Evolutionary conservation across 2,329 filamentous ascomycete species (phyloP), one percentile per base, ranked within the genome.

Genomic region (Cordyceps militaris): DNA sequence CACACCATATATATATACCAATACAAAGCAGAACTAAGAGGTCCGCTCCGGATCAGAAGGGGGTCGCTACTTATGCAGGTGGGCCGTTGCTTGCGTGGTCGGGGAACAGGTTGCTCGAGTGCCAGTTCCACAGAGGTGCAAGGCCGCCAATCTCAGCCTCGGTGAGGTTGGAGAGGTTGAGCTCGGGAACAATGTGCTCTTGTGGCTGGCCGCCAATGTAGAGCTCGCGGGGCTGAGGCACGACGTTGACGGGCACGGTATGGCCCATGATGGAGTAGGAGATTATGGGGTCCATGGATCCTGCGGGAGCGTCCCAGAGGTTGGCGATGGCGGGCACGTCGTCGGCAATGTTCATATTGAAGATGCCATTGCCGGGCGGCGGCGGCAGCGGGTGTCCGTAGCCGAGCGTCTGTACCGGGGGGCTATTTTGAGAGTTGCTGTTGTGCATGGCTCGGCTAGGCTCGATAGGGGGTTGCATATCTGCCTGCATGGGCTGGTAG

Each of bases 71-170:
- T n/a, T 47, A 30, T 4, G 34, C 21, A 26, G 28, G 16, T 8
- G 42, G 42, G 32, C 53, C 53, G 32, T 23, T 48, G 7, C 38
- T 38, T 16, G 42, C 65, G 74, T 46, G 21, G 47, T 46, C 56
- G 6, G 28, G 49, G 23, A 58, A 58, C 11, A 65, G 23, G 23
- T 65, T 65, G 40, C 46, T 60, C 26, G 63, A 64, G 44, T 65
- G 64, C 64, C 64, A 65, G 28, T 26, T 61, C 64, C 64, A 65
- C 1, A 65, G 51, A 1, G 64, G 64, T 9, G 64, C 64, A 2
- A 65, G 60, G 14, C 63, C 63, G 11, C 64, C 64, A 16, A 65
- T 57, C 42, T 65, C 60, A 1, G 57, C 59, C 8, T 63, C 58
- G n/a, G 64, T 63, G 4, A 65, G 52, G n/a, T 62, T 64, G 43